These are phyloP conservation scores for Nicotiana rustica DNA, from an alignment of 305 asterid species.

Conservation along the genomic window DNA sequence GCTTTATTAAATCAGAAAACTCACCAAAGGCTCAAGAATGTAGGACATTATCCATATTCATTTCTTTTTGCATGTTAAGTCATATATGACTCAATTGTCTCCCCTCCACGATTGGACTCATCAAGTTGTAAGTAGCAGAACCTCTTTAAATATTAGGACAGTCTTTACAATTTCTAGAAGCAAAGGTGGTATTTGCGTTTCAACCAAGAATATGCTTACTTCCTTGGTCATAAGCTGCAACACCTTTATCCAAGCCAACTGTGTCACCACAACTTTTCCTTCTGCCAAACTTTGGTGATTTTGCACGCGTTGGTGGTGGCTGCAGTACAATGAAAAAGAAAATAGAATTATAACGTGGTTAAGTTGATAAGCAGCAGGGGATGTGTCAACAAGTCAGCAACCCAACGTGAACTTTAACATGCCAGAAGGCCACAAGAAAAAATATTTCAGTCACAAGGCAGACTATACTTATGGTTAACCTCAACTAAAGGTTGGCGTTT, in stretches of 20 bases:
- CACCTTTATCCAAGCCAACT: conserved; percentile 46
- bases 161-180: conserved; percentile 48
- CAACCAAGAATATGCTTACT: conserved; percentile 49
- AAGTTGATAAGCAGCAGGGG: conserved; percentile 6
- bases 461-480: neutral
- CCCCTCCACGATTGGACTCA: conserved; percentile 38
- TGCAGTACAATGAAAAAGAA: conserved; percentile 37
- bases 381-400: conserved; percentile 16
- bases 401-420: neutral
- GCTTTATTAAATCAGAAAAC: conserved; percentile 36
- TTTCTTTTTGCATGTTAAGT: conserved; percentile 52
- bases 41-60: conserved; percentile 50
- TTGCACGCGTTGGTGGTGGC: conserved; percentile 91
- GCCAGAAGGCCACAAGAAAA: neutral
- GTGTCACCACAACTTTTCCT: conserved; percentile 67
- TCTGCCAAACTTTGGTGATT: conserved; percentile 84
- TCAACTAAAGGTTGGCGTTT: neutral
- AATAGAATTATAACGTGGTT: neutral
- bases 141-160: conserved; percentile 42
- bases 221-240: conserved; percentile 39
- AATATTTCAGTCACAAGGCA: neutral
- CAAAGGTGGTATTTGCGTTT: conserved; percentile 46
- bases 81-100: conserved; percentile 44
- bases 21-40: conserved; percentile 57
- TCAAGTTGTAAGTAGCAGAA: conserved; percentile 44